Evolutionary conservation across 2,329 filamentous ascomycete species (phyloP).

Genomic region (Ploettnerulaceae sp.): DNA sequence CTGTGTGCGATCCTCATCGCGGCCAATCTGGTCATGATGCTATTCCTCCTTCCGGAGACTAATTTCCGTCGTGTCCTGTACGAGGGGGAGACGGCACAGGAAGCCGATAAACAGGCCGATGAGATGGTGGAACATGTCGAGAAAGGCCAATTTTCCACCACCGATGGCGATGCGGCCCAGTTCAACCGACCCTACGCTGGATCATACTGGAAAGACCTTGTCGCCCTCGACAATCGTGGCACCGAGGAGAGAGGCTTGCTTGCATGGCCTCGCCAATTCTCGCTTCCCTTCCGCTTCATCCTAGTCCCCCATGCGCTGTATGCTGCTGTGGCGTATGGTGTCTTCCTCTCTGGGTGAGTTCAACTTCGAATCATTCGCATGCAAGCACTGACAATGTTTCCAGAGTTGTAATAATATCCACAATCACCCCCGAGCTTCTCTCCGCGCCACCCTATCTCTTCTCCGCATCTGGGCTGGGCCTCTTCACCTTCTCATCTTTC

Average conservation of each 20-base stretch:
- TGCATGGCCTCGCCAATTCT: slow-evolving; percentile 22
- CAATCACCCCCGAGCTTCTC: slow-evolving; percentile 29
- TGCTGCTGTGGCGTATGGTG: slow-evolving; percentile 22
- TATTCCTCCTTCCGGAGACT: slow-evolving; percentile 37
- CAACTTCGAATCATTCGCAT: not conserved
- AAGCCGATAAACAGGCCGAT: slow-evolving; percentile 24
- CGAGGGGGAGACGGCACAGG: slow-evolving; percentile 26
- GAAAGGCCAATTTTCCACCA: not conserved
- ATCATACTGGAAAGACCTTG: slow-evolving; percentile 31
- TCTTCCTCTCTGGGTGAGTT: slow-evolving; percentile 22
- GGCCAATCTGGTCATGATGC: slow-evolving; percentile 30
- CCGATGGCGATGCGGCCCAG: slow-evolving; percentile 4
- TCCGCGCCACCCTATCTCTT: slow-evolving; percentile 35
- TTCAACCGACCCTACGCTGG: slow-evolving; percentile 24
- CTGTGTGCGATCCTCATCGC: slow-evolving; percentile 33
- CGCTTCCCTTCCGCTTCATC: slow-evolving; percentile 23
- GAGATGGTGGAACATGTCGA: slow-evolving; percentile 18
- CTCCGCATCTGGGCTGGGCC: slow-evolving; percentile 19
- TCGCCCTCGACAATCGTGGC: slow-evolving; percentile 26
- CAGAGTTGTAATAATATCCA: slow-evolving; percentile 28
- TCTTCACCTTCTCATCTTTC: slow-evolving; percentile 34
- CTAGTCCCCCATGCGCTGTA: slow-evolving; percentile 22
- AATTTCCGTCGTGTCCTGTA: slow-evolving; percentile 27
- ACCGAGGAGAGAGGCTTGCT: slow-evolving; percentile 17
- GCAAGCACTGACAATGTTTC: not conserved